Evolutionary conservation across 495 filamentous ascomycete species (phyloP), one percentile per base, ranked within the genome.

Genomic region (Tuber borchii): DNA sequence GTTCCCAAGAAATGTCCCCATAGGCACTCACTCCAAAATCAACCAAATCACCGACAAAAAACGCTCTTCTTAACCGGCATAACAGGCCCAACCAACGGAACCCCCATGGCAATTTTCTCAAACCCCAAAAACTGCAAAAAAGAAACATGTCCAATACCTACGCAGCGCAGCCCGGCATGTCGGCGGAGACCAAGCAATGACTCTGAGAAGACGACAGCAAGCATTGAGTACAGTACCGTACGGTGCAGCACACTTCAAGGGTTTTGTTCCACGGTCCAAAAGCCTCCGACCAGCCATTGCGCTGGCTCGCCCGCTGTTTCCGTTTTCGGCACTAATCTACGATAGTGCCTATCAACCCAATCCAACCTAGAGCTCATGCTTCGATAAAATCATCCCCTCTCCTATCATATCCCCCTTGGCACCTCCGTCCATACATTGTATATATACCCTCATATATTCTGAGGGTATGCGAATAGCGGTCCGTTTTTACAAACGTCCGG

Each of bases 191-290:
- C 9, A n/a, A 69, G 26, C 45, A 69, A 76, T 31, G 44, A 40
- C 39, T 76, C 40, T 37, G 68, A 71, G 34, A 42, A 44, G 68
- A 69, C n/a, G 40, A 48, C 51, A n/a, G n/a, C 44, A 65, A 31
- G 48, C 48, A 43, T 34, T 8, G 72, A 73, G 68, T 65, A 20
- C 75, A 73, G 68, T 65, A 20, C 75, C 46, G 19, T 56, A 65
- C 26, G 42, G 43, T n/a, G 69, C 39, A 69, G 40, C 17, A 69
- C 46, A 34, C 37, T 65, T 31, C n/a, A 6, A 65, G n/a, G n/a
- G n/a, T 31, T 17, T 65, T 65, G 12, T 6, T 65, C 31, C 26
- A 31, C n/a, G n/a, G 12, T 17, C 10, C 10, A 22, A 17, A 34
- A 31, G 2, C 12, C 14, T 34, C 26, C 12, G 56, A 16, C 48